Base-by-base conservation (phyloP, 1,284 basidiomycete genomes). In the Lentinula novae-zelandiae region DNA sequence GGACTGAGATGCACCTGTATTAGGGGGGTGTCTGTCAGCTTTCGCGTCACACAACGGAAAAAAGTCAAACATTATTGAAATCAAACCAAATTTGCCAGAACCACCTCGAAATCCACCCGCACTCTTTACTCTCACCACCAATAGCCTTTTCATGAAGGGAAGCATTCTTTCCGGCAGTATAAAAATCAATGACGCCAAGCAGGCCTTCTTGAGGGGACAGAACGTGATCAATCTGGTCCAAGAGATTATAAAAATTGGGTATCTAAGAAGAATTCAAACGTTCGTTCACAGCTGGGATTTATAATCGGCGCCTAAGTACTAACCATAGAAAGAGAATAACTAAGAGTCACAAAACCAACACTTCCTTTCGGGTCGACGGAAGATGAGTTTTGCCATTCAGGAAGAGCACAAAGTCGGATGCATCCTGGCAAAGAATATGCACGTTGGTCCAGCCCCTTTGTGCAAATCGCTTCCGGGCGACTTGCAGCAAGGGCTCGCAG, bases 41-140 rank as follows among this genome's bases (percentile, higher is more conserved):
- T 22, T 27, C 10, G 46, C 46, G 34, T 50, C 12, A n/a, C 13
- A 50, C 0, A 13, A 49, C 12, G 17, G 12, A 20, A 20, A 15
- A n/a, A 42, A 15, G 40, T 42, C 86, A 80, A 58, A 92, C 86
- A 70, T 91, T 88, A 71, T 93, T 91, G 60, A 92, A 82, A 65
- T 89, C 86, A 71, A 92, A 92, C 90, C 87, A 89, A 53, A 86
- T 86, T 66, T 87, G 85, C 89, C 89, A 93, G 77, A 93, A 93
- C 86, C 88, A 88, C 10, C 90, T 82, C 44, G 83, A 82, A 60
- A 90, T 74, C 87, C 88, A 92, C 7, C 84, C 84, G 60, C 88
- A 88, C 63, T 89, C 83, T 58, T 89, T 86, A 66, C 82, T 83
- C 8, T 80, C 78, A 0, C 88, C 89, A 2, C 89, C 90, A 54